These are phyloP conservation scores for Choiromyces venosus DNA, from an alignment of 495 filamentous ascomycete genomes.

Conservation along the genomic window DNA sequence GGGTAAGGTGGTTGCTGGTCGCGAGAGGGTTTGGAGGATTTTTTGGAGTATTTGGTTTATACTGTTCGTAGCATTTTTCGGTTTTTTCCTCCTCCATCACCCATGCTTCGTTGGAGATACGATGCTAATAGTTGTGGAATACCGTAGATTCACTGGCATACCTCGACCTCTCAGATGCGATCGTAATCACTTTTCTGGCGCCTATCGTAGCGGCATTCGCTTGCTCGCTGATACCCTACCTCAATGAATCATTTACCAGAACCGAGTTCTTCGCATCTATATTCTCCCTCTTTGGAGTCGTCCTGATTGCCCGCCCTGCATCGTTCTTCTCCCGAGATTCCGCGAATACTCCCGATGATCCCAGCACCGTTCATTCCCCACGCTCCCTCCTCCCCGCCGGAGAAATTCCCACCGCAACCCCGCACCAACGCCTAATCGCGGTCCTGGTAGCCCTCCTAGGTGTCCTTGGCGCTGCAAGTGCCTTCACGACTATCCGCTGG, in stretches of 20 bases:
- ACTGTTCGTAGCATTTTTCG: conserved; percentile 50
- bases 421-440: conserved; percentile 64
- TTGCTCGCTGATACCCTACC: conserved; percentile 64
- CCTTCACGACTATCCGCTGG: conserved; percentile 74
- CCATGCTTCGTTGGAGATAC: background rate
- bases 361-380: conserved; percentile 26
- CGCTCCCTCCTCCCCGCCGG: conserved; percentile 38
- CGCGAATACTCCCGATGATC: conserved; percentile 38
- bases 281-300: conserved; percentile 71
- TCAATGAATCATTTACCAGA: conserved; percentile 70
- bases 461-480: conserved; percentile 70
- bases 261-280: conserved; percentile 70
- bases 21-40: conserved; percentile 70
- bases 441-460: conserved; percentile 70
- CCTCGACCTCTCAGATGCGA: conserved; percentile 82
- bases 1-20: conserved; percentile 62
- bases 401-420: conserved; percentile 46
- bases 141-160: conserved; percentile 69
- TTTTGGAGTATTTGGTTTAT: conserved; percentile 75
- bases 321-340: conserved; percentile 51
- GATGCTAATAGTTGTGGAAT: conserved; percentile 11
- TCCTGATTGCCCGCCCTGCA: conserved; percentile 74
- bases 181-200: conserved; percentile 84
- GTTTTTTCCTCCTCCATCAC: background rate
- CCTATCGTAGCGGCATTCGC: conserved; percentile 78